These are phyloP conservation scores for Nemania sp. DNA, from an alignment of 2,329 filamentous ascomycete species.

Conservation along the genomic window DNA sequence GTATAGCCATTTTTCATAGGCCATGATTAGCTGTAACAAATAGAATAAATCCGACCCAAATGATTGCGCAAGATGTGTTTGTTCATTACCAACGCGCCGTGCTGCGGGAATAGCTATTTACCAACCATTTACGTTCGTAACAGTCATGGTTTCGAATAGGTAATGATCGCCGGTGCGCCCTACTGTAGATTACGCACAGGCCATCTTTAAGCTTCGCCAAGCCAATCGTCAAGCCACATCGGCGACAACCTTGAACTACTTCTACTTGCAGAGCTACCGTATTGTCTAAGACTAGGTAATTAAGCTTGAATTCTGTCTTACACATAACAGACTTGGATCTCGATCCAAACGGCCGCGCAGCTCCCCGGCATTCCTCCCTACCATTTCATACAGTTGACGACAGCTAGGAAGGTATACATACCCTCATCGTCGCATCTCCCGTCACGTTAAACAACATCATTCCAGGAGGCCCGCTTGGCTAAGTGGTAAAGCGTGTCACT, in stretches of 20 bases:
- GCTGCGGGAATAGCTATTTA: background rate
- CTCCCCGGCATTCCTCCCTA: no score
- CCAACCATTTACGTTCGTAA: background rate
- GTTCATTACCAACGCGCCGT: background rate
- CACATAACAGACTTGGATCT: no score
- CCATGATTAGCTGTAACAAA: background rate
- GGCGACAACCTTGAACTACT: no score
- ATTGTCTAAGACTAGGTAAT: no score
- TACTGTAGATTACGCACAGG: background rate
- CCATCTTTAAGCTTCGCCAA: constrained; percentile 11
- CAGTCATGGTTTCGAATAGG: constrained; percentile 17
- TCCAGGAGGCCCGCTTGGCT: constrained; percentile 19
- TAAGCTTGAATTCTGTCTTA: no score
- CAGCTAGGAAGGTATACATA: no score
- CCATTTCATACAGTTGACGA: no score
- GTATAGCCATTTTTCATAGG: no score
- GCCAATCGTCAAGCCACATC: constrained; percentile 17
- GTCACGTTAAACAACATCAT: constrained; percentile 3
- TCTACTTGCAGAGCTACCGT: no score
- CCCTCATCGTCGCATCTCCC: background rate
- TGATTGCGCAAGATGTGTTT: background rate
- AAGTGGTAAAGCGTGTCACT: constrained; percentile 19
- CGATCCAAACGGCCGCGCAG: no score
- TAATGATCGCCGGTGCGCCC: background rate
- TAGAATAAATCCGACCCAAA: no score